These are phyloP conservation scores for Starmerella bombi DNA, from an alignment of 805 yeast genomes.

Conservation along the genomic window DNA sequence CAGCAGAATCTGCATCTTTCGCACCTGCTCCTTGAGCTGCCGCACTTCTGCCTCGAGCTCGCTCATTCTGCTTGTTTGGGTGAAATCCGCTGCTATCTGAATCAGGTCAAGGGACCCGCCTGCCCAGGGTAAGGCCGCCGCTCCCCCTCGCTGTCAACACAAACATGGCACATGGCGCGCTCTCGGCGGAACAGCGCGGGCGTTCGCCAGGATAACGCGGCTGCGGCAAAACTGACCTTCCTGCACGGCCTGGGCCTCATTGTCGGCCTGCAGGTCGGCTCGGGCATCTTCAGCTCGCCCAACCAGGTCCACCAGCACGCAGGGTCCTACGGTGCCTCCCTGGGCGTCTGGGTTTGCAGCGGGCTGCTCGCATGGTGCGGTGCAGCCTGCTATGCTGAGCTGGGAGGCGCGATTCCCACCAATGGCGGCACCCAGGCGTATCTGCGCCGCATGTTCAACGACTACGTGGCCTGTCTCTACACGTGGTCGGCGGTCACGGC, in stretches of 20 bases:
- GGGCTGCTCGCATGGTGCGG: slow-evolving; percentile 35
- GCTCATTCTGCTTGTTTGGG: no score
- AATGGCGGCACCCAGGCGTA: slow-evolving; percentile 34
- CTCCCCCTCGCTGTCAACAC: no score
- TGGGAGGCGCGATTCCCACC: slow-evolving; percentile 31
- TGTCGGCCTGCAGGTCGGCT: slow-evolving; percentile 34
- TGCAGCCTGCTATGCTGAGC: slow-evolving; percentile 32
- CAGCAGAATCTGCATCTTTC: slow-evolving; percentile 52
- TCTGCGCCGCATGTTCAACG: slow-evolving; percentile 28
- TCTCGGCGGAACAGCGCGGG: no score
- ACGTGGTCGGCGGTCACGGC: slow-evolving; percentile 31
- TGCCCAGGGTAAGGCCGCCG: no score
- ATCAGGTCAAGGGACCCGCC: no score
- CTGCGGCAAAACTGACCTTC: slow-evolving; percentile 15
- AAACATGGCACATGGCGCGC: no score
- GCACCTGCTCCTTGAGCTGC: slow-evolving; percentile 34
- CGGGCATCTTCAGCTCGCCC: slow-evolving; percentile 34
- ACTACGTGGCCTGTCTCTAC: slow-evolving; percentile 28
- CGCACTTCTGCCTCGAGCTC: slow-evolving; percentile 21
- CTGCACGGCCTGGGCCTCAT: slow-evolving; percentile 31
- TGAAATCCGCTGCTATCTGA: no score
- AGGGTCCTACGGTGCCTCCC: slow-evolving; percentile 30
- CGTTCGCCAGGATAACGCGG: no score
- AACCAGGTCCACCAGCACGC: slow-evolving; percentile 29
- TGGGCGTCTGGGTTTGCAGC: slow-evolving; percentile 30